phyloP scores from a whole-genome alignment of 352 stramenopile genomes.

The Albugo laibachii region DNA sequence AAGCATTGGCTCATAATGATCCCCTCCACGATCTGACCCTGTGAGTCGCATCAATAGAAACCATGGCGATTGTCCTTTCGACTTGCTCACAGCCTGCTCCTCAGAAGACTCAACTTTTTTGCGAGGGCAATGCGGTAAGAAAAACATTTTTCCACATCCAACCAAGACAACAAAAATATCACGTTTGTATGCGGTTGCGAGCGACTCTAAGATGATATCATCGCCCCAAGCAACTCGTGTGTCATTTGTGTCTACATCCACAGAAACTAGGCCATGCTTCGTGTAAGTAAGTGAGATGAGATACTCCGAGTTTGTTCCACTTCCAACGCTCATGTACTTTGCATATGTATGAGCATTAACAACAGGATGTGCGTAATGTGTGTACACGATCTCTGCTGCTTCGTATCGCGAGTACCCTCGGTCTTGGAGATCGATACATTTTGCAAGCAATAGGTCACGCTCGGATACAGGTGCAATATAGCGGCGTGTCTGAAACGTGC shows the following conservation, averaged over 20 bases:
- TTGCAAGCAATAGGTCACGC: slow-evolving; percentile 52
- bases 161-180: slow-evolving; percentile 80
- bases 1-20: slow-evolving; percentile 80
- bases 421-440: slow-evolving; percentile 60
- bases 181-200: slow-evolving; percentile 71
- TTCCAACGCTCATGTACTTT: slow-evolving; percentile 70
- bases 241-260: slow-evolving; percentile 63
- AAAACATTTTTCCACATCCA: slow-evolving; percentile 77
- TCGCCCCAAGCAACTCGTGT: slow-evolving; percentile 71
- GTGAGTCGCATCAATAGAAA: slow-evolving; percentile 78
- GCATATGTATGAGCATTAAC: slow-evolving; percentile 62
- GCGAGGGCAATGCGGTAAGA: slow-evolving; percentile 58
- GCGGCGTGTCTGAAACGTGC: slow-evolving; percentile 56
- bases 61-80: slow-evolving; percentile 65
- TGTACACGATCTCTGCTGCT: slow-evolving; percentile 63
- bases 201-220: slow-evolving; percentile 65
- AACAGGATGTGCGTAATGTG: slow-evolving; percentile 40
- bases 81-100: slow-evolving; percentile 10
- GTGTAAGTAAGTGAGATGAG: slow-evolving; percentile 70
- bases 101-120: slow-evolving; percentile 17
- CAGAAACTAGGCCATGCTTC: slow-evolving; percentile 44
- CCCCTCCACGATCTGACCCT: slow-evolving; percentile 57
- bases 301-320: slow-evolving; percentile 32
- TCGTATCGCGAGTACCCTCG: slow-evolving; percentile 53
- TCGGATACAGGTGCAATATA: slow-evolving; percentile 46